Evolutionary conservation across 495 filamentous ascomycete genomes (phyloP).

Genomic region (Aspergillus avenaceus): DNA sequence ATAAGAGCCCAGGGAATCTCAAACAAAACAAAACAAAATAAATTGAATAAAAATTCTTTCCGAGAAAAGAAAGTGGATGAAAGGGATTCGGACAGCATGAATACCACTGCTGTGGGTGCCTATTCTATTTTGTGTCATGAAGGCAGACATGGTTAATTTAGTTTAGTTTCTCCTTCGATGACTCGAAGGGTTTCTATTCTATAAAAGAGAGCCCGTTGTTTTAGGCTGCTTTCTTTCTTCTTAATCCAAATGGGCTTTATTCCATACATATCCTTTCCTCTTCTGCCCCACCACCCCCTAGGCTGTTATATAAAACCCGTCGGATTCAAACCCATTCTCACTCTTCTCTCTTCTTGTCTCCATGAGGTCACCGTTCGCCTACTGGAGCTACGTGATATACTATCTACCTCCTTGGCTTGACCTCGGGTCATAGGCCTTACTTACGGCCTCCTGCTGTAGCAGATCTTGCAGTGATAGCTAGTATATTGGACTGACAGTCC

Average conservation of each 20-base stretch:
- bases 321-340: background rate
- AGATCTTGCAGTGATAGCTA: background rate
- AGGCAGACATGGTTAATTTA: slow-evolving; percentile 2
- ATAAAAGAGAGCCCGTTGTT: no score
- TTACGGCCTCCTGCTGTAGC: background rate
- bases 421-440: no score
- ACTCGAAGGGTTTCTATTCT: background rate
- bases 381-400: background rate
- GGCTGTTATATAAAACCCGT: no score
- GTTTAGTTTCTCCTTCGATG: background rate
- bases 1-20: no score
- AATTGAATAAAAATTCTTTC: background rate
- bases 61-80: background rate
- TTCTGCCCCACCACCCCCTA: no score
- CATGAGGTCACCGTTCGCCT: background rate
- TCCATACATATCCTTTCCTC: no score
- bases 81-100: slow-evolving; percentile 2
- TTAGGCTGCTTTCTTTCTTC: no score
- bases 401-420: background rate
- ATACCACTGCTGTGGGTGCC: slow-evolving; percentile 3
- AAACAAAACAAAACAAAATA: background rate
- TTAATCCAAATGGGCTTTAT: no score
- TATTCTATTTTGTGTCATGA: background rate
- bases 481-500: background rate
- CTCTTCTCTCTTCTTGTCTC: background rate